Conservation (phyloP, 1,139 yeast species). For the Yamadazyma membranifaciens region DNA sequence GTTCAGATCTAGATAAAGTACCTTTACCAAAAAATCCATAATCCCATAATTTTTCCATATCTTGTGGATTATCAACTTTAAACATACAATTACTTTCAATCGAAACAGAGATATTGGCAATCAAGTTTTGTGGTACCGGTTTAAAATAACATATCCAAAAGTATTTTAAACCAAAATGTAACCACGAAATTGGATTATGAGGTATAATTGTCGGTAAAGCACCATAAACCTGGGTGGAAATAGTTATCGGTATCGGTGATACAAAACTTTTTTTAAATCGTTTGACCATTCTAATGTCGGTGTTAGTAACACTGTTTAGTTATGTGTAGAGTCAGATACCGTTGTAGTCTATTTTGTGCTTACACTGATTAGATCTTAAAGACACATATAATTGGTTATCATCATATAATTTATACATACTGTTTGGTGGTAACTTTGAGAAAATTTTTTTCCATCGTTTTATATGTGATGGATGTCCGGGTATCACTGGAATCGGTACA, state of each 20-base stretch:
- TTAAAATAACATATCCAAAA: slow-evolving; percentile 20
- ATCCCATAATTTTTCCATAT: slow-evolving; percentile 68
- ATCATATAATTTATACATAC: slow-evolving; percentile 9
- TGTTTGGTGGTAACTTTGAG: not conserved
- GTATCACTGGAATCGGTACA: not conserved
- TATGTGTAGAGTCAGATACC: slow-evolving; percentile 75
- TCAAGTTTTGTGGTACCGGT: slow-evolving; percentile 26
- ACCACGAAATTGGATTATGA: slow-evolving; percentile 65
- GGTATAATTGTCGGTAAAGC: slow-evolving; percentile 47
- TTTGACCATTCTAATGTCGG: slow-evolving; percentile 16
- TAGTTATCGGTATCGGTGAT: slow-evolving; percentile 49
- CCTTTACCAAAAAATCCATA: slow-evolving; percentile 97
- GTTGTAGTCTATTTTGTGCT: slow-evolving; percentile 98
- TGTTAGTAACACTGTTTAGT: too few species aligned
- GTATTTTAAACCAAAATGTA: slow-evolving; percentile 38
- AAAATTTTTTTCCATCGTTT: slow-evolving; percentile 5
- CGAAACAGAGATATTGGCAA: slow-evolving; percentile 23
- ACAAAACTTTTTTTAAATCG: slow-evolving; percentile 25
- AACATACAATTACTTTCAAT: slow-evolving; percentile 35
- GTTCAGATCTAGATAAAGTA: slow-evolving; percentile 81
- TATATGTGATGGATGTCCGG: slow-evolving; percentile 6
- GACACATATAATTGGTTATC: slow-evolving; percentile 7
- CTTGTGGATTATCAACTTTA: slow-evolving; percentile 41
- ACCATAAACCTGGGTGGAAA: slow-evolving; percentile 34
- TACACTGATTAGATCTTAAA: slow-evolving; percentile 37